phyloP scores from a whole-genome alignment of 805 yeast species.

The Yarrowia alimentaria region DNA sequence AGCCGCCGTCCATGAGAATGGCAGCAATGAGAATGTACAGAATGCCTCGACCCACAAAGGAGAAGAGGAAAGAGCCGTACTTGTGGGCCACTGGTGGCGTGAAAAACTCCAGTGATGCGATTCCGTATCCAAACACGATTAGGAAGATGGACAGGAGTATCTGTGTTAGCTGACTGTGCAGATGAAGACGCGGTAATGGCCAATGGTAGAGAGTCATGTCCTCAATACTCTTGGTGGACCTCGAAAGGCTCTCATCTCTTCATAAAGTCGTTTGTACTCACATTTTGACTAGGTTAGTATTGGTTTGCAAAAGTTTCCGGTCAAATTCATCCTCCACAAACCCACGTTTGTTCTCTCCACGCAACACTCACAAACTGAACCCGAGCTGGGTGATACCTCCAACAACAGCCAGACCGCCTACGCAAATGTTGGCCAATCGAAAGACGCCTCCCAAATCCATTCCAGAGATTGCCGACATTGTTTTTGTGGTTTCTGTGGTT shows the following conservation, averaged over 20 bases:
- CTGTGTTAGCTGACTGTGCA: constrained; percentile 23
- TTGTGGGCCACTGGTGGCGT: constrained; percentile 51
- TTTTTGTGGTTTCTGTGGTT: neutral
- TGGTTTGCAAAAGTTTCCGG: too few relatives aligned
- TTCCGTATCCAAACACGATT: constrained; percentile 34
- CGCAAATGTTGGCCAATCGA: constrained; percentile 38
- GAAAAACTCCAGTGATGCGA: constrained; percentile 45
- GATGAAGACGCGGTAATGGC: too few relatives aligned
- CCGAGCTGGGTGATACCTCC: constrained; percentile 39
- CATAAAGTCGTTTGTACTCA: constrained; percentile 28
- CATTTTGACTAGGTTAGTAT: constrained; percentile 6
- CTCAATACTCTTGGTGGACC: too few relatives aligned
- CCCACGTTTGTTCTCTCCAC: too few relatives aligned
- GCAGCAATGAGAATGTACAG: constrained; percentile 54
- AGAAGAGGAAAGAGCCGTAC: constrained; percentile 55
- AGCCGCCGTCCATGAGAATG: constrained; percentile 50
- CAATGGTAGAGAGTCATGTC: too few relatives aligned
- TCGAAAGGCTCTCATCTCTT: too few relatives aligned
- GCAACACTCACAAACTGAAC: constrained; percentile 22
- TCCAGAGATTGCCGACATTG: constrained; percentile 24
- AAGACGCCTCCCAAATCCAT: constrained; percentile 37
- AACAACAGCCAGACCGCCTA: constrained; percentile 35
- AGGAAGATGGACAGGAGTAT: constrained; percentile 3
- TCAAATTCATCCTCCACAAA: too few relatives aligned
- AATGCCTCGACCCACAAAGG: constrained; percentile 71